A percentile compares a stretch with the other conserved stretches of the same genome.
Conservation (phyloP, 768 basidiomycete species). For the Leccinellum rugosiceps region DNA sequence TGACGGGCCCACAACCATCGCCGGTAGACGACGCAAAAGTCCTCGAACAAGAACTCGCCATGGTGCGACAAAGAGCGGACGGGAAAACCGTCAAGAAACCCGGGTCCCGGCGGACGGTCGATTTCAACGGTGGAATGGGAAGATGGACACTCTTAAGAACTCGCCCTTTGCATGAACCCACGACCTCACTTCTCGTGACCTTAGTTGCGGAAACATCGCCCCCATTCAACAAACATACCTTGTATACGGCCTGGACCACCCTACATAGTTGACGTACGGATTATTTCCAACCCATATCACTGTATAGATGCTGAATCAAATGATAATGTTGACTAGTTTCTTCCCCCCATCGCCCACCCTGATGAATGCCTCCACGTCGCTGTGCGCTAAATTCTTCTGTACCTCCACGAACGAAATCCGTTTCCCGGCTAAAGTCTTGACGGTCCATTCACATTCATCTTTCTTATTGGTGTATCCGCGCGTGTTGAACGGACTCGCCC, state of each 20-base stretch:
- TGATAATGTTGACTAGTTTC: constrained; percentile 52
- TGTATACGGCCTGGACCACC: constrained; percentile 81
- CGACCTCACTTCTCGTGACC: background rate
- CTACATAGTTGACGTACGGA: constrained; percentile 82
- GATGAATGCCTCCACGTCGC: constrained; percentile 87
- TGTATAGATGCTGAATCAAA: constrained; percentile 22
- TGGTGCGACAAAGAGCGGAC: constrained; percentile 66
- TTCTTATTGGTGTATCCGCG: background rate
- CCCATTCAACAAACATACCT: constrained; percentile 72
- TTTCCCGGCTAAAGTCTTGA: constrained; percentile 94
- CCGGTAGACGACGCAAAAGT: constrained; percentile 72
- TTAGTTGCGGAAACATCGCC: constrained; percentile 76
- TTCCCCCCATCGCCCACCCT: constrained; percentile 90
- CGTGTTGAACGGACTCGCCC: background rate
- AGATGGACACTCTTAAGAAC: constrained; percentile 77
- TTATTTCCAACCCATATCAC: constrained; percentile 11
- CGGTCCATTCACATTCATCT: constrained; percentile 49
- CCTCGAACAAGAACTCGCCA: constrained; percentile 77
- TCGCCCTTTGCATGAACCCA: background rate
- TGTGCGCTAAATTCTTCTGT: constrained; percentile 96
- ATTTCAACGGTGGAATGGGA: constrained; percentile 86
- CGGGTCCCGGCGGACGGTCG: constrained; percentile 91
- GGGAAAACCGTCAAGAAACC: constrained; percentile 88
- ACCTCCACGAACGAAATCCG: constrained; percentile 98
- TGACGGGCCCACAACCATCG: constrained; percentile 68